Conservation (phyloP, 129 eudicot genomes). For the Tanacetum coccineum region DNA sequence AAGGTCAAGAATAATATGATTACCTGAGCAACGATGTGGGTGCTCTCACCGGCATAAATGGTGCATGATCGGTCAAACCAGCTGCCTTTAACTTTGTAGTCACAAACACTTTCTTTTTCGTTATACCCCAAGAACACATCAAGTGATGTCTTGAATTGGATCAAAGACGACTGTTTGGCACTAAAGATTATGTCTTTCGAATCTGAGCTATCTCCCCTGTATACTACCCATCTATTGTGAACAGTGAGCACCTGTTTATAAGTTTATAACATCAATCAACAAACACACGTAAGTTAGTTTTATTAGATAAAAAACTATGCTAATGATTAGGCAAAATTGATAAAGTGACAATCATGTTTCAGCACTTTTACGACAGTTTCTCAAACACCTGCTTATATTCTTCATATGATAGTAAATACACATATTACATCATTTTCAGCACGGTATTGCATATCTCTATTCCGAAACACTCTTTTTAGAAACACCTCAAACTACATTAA, state of each 20-base stretch:
- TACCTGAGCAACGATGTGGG: slow-evolving; percentile 37
- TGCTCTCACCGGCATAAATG: slow-evolving; percentile 29
- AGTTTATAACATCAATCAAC: slow-evolving; percentile 13
- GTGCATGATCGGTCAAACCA: slow-evolving; percentile 39
- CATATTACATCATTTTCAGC: no score
- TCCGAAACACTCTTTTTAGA: no score
- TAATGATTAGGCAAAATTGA: background rate
- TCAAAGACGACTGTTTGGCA: slow-evolving; percentile 27
- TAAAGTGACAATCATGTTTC: no score
- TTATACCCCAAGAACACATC: slow-evolving; percentile 36
- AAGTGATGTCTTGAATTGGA: slow-evolving; percentile 36
- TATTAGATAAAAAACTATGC: background rate
- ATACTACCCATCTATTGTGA: slow-evolving; percentile 45
- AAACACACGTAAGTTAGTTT: background rate
- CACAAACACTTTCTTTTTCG: slow-evolving; percentile 24
- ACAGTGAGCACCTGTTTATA: slow-evolving; percentile 26
- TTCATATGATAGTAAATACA: no score
- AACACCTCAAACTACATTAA: no score
- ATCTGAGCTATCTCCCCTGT: slow-evolving; percentile 39
- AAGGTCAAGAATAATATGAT: background rate
- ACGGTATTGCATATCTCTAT: no score
- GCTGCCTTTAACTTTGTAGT: slow-evolving; percentile 40
- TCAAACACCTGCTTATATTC: no score
- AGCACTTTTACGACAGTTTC: no score
- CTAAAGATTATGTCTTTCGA: slow-evolving; percentile 31